Evolutionary conservation across 1,139 yeast species (phyloP), one percentile per base, ranked within the genome.

Genomic region (Groenewaldozyma auringiensis): DNA sequence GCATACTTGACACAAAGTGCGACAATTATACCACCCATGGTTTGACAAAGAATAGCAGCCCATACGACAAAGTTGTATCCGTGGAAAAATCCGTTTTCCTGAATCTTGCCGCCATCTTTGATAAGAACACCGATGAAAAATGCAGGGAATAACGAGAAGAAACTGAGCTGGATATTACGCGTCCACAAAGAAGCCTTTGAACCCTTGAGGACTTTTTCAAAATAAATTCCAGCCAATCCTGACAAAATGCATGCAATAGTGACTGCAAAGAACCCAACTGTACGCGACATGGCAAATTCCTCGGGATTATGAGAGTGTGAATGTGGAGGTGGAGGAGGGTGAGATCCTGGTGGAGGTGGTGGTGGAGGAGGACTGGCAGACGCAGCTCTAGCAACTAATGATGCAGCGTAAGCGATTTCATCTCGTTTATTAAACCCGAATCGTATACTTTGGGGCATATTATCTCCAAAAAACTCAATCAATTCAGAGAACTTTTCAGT

Each of bases 1-100:
- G 72, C 72, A 49, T 62, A 68, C 48, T 68, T 69, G 47, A 68
- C 72, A 46, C 70, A 68, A 31, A 68, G 51, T 2, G 72, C 72
- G 3, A 68, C 72, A 21, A 68, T 56, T 41, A 68, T 64, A 3
- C 72, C 72, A n/a, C 72, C 72, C 37, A 63, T 47, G 3, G 72
- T 72, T 50, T 68, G 72, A 31, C 67, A 57, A 16, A 63, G 47
- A 39, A 68, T 66, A 33, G 71, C 70, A 8, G 60, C 50, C 65
- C 66, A 61, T 3, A 69, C 71, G 20, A 66, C 66, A 11, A 51
- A 45, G 47, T 65, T 67, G 59, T 68, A 68, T 25, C 71, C 72
- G 40, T 59, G 58, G 56, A 68, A 68, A 49, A 68, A 67, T 14
- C 72, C 72, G 46, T 59, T 52, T 44, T 59, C 60, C n/a, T 54